Evolutionary conservation across 805 yeast species (phyloP).

Genomic region (Yamadazyma olivae): DNA sequence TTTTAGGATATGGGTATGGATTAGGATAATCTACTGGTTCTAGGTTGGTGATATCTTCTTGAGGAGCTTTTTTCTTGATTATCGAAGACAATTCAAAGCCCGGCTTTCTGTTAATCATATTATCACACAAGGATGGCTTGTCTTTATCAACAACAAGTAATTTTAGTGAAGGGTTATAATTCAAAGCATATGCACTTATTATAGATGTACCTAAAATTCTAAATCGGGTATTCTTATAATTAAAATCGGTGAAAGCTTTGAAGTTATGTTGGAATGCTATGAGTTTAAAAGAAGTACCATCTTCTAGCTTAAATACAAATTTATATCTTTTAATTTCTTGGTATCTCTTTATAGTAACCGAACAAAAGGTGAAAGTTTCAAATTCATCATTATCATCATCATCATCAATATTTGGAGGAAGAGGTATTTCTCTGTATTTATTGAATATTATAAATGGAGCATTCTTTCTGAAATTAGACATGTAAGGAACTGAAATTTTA

Average conservation of each 20-base stretch:
- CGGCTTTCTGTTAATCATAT: conserved; percentile 26
- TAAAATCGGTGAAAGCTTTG: conserved; percentile 39
- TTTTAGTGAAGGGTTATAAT: conserved; percentile 31
- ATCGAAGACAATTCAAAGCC: conserved; percentile 17
- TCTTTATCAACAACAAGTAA: conserved; percentile 30
- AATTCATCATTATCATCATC: conserved; percentile 23
- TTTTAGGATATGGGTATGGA: conserved; percentile 29
- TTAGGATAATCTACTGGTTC: conserved; percentile 18
- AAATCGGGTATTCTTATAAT: conserved; percentile 33
- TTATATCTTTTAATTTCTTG: conserved; percentile 25
- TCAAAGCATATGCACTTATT: conserved; percentile 24
- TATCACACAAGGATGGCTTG: conserved; percentile 35
- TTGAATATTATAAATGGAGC: conserved; percentile 33
- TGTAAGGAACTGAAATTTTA: conserved; percentile 33
- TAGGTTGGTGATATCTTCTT: conserved; percentile 3
- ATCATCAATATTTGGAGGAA: conserved; percentile 12
- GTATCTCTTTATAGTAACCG: conserved; percentile 26
- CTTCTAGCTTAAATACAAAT: conserved; percentile 22
- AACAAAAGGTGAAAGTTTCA: conserved; percentile 34
- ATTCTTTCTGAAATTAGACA: conserved; percentile 32
- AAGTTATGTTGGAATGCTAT: conserved; percentile 32
- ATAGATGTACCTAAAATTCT: conserved; percentile 36
- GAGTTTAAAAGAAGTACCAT: conserved; percentile 16
- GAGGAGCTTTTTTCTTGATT: conserved; percentile 7
- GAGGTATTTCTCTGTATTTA: conserved; percentile 28